phyloP scores from a whole-genome alignment of 345 rosid species.

The Salix dunnii region DNA sequence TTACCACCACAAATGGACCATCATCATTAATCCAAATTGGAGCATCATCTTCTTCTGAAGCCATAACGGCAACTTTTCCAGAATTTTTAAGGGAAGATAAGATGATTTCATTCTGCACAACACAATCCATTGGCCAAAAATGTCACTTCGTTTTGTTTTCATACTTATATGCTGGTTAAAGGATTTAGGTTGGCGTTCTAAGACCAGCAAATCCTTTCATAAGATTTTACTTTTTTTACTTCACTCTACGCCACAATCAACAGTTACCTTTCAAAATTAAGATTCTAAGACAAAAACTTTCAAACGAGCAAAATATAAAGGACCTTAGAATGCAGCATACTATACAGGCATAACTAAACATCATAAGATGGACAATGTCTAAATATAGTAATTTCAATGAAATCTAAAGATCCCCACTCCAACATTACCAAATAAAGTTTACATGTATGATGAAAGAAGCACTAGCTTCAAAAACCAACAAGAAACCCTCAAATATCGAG shows the following conservation, averaged over 20 bases:
- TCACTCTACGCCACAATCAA: background rate
- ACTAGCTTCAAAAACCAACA: background rate
- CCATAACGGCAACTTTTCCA: constrained; percentile 90
- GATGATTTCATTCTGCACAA: constrained; percentile 71
- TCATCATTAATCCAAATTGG: constrained; percentile 70
- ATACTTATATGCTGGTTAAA: background rate
- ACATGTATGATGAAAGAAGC: background rate
- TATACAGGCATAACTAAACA: too few species aligned
- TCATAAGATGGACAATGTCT: too few species aligned
- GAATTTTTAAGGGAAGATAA: constrained; percentile 69
- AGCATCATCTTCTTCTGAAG: constrained; percentile 82
- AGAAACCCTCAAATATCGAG: background rate
- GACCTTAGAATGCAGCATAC: too few species aligned
- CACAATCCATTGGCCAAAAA: background rate
- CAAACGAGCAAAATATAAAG: too few species aligned
- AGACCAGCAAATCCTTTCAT: background rate
- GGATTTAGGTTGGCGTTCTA: background rate
- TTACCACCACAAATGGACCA: constrained; percentile 75
- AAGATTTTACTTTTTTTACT: background rate
- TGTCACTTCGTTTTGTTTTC: background rate
- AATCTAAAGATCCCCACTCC: background rate
- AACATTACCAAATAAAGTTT: background rate
- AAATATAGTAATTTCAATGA: background rate
- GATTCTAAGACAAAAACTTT: background rate
- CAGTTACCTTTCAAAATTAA: background rate